phyloP scores from a whole-genome alignment of 2,329 filamentous ascomycete genomes.

The Sordariomycetes sp. region DNA sequence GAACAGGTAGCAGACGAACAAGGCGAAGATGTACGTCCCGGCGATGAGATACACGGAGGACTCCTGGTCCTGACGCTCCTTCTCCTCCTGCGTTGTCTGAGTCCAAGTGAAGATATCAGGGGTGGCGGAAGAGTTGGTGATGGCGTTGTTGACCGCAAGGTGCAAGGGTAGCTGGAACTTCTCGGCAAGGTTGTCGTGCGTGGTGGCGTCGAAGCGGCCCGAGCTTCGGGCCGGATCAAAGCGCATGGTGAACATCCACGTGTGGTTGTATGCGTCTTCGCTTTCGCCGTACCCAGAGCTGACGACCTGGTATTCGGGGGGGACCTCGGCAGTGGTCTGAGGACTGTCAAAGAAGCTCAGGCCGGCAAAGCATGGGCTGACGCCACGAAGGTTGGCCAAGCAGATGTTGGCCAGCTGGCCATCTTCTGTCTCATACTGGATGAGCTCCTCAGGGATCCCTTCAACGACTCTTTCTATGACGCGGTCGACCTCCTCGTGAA shows the following conservation, averaged over 20 bases:
- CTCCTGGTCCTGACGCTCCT: background rate
- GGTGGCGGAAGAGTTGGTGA: conserved; percentile 1
- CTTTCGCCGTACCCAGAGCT: too few species aligned
- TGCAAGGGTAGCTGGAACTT: conserved; percentile 1
- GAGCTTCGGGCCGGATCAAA: background rate
- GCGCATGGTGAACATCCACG: conserved; percentile 2
- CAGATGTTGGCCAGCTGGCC: conserved; percentile 10
- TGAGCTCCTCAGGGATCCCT: background rate
- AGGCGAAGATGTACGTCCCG: conserved; percentile 2
- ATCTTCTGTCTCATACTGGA: conserved; percentile 10
- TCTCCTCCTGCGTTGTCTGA: background rate
- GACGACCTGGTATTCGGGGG: background rate
- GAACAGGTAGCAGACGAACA: conserved; percentile 6
- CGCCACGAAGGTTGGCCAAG: conserved; percentile 13
- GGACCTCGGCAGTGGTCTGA: conserved; percentile 6
- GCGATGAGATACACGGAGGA: background rate
- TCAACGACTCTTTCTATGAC: conserved; percentile 9
- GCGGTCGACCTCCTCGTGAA: conserved; percentile 13
- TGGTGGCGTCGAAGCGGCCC: conserved; percentile 1
- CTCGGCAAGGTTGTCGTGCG: background rate
- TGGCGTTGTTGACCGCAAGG: conserved; percentile 2
- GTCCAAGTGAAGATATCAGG: conserved; percentile 1
- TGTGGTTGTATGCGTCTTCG: background rate
- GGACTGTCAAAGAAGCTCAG: conserved; percentile 19
- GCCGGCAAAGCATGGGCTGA: conserved; percentile 17